Percentiles rank a stretch among this genome's conserved stretches.
These are phyloP conservation scores for Zarea fungicola DNA, from an alignment of 2,329 filamentous ascomycete species.

Conservation along the genomic window DNA sequence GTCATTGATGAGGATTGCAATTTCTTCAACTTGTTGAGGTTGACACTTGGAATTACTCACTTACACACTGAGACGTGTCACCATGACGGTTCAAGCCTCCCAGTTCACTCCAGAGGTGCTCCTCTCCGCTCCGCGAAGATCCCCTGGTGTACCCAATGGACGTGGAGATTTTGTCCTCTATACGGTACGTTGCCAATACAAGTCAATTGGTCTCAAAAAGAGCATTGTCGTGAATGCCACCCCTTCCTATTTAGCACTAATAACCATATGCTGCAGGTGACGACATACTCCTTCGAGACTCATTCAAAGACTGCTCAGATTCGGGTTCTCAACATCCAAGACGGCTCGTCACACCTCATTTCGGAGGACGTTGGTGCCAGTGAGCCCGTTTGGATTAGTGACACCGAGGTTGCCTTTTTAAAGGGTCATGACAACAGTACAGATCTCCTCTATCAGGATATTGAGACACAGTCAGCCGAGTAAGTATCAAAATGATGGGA, in stretches of 20 bases:
- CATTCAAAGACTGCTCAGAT: slow-evolving; percentile 66
- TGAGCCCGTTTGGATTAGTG: slow-evolving; percentile 72
- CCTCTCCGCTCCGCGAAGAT: slow-evolving; percentile 69
- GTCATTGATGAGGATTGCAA: not conserved
- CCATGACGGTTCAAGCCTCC: slow-evolving; percentile 64
- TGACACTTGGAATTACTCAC: slow-evolving; percentile 9
- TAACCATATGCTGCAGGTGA: slow-evolving; percentile 37
- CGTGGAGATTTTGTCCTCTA: slow-evolving; percentile 61
- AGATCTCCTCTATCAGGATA: slow-evolving; percentile 36
- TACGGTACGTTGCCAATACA: slow-evolving; percentile 38
- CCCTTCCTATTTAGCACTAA: too few species aligned
- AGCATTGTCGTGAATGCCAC: too few species aligned
- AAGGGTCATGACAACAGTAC: slow-evolving; percentile 44
- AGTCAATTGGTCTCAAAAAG: not conserved
- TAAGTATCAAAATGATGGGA: slow-evolving; percentile 29
- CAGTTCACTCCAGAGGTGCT: slow-evolving; percentile 75
- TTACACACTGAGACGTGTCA: slow-evolving; percentile 16
- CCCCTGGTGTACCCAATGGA: slow-evolving; percentile 63
- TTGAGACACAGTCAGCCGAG: slow-evolving; percentile 31
- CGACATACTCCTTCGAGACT: slow-evolving; percentile 73
- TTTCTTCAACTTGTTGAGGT: not conserved
- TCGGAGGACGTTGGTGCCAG: slow-evolving; percentile 59
- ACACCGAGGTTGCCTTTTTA: slow-evolving; percentile 56
- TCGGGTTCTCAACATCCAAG: slow-evolving; percentile 63
- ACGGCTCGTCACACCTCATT: slow-evolving; percentile 60